Base-by-base conservation (phyloP, 2,329 filamentous ascomycete species). In the Metarhizium rileyi region DNA sequence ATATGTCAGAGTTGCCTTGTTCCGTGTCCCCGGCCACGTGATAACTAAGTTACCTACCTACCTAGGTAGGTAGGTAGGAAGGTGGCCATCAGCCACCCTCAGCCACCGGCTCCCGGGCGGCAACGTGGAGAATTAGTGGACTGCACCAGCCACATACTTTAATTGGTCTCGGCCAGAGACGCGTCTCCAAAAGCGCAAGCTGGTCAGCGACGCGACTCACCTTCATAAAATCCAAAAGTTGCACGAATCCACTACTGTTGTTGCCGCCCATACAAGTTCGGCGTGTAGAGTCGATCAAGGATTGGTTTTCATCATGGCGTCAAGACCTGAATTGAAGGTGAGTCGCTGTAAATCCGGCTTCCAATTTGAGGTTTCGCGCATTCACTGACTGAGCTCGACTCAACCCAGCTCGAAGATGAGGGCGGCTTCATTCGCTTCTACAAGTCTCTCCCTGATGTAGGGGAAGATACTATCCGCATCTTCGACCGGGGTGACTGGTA, bases 401-500 rank as follows among this genome's bases (percentile, higher is more conserved):
- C 45, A 48, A 16, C 20, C 14, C 50, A 90, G 86, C 88, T 97
- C 64, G 94, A 98, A 62, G 93, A 98, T 64, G 93, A 98, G 73
- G 83, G 85, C 63, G 90, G 91, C 57, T 98, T 98, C 75, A 96
- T 97, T 71, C 88, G 85, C 59, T 95, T 90, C 72, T 98, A 94
- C 75, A 91, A 91, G 59, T 85, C 83, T n/a, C 77, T 98, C 3
- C 82, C 89, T 5, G 61, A 73, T 14, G 81, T 82, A 48, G 80
- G 82, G 58, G 77, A 82, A 36, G 85, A 87, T 49, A 90, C 88
- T 0, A 77, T 98, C 48, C 84, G 93, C 48, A 85, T 98, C 52
- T 97, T 97, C 63, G 90, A 97, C 62, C 83, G 93, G 56, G 86
- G 87, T 33, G 93, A 98, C 64, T 98, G 84, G 78, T 96, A 96